Evolutionary conservation across 176 grass and related monocot species (phyloP).

Genomic region (Cenchrus fungigraminus): DNA sequence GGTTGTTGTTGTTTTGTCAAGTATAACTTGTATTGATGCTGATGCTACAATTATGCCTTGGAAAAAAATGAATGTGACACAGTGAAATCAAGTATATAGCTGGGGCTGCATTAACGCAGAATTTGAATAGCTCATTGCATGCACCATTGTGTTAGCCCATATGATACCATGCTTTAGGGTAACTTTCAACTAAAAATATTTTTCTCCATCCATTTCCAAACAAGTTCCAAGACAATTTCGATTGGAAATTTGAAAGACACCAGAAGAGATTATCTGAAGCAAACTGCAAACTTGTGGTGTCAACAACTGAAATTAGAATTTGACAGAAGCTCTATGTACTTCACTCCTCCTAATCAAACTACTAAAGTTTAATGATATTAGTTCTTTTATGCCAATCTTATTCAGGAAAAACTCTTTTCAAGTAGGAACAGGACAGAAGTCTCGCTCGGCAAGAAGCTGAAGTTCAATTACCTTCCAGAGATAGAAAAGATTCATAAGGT

Average conservation of each 20-base stretch:
- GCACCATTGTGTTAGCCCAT: background rate
- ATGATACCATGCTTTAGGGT: background rate
- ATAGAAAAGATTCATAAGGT: conserved; percentile 97
- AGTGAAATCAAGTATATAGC: background rate
- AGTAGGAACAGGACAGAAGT: conserved; percentile 92
- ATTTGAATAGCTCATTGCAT: conserved; percentile 16
- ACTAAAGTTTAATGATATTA: conserved; percentile 22
- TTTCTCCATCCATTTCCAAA: background rate
- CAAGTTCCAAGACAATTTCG: background rate
- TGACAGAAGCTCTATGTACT: conserved; percentile 9
- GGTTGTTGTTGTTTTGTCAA: background rate
- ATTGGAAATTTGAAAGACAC: background rate
- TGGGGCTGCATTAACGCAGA: background rate
- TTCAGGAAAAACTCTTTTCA: conserved; percentile 90
- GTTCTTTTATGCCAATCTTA: conserved; percentile 39
- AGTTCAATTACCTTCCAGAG: conserved; percentile 85
- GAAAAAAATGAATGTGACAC: background rate
- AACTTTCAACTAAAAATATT: background rate
- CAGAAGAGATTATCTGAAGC: conserved; percentile 18
- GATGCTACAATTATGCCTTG: conserved; percentile 7
- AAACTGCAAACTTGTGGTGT: conserved; percentile 9
- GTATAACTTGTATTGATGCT: conserved; percentile 25
- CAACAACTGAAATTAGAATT: conserved; percentile 5
- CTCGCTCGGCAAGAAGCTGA: conserved; percentile 94
- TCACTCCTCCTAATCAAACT: background rate